Evolutionary conservation across 2,329 filamentous ascomycete species (phyloP).

Genomic region (Colletotrichum musicola): DNA sequence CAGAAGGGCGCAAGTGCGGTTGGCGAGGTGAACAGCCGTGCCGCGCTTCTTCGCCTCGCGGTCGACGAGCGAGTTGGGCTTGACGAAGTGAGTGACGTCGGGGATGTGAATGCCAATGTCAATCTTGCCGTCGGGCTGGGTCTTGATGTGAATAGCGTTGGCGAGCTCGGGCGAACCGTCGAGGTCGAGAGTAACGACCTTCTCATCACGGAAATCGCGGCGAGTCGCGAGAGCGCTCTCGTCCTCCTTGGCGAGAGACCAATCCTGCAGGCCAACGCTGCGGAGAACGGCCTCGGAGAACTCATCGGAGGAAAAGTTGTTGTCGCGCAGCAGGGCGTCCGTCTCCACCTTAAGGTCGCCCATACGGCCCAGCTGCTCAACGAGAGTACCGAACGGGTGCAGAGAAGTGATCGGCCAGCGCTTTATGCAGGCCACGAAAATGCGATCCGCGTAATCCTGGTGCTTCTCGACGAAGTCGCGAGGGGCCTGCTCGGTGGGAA

Average conservation of each 20-base stretch:
- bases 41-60: constrained; percentile 98
- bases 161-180: constrained; percentile 90
- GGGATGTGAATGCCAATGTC: constrained; percentile 96
- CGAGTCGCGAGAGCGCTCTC: constrained; percentile 79
- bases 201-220: constrained; percentile 90
- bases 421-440: constrained; percentile 99
- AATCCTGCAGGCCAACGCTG: constrained; percentile 92
- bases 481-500: constrained; percentile 97
- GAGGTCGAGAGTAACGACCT: constrained; percentile 91
- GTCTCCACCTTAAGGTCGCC: constrained; percentile 98
- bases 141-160: constrained; percentile 93
- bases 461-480: constrained; percentile 99
- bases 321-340: constrained; percentile 94
- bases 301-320: constrained; percentile 98
- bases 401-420: constrained; percentile 99
- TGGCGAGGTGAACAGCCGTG: constrained; percentile 94
- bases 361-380: constrained; percentile 97
- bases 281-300: constrained; percentile 97
- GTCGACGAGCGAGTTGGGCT: constrained; percentile 94
- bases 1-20: constrained; percentile 88
- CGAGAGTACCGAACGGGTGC: constrained; percentile 96
- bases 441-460: constrained; percentile 95
- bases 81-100: constrained; percentile 97
- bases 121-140: constrained; percentile 83
- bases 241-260: constrained; percentile 87